Percentiles rank a stretch among this genome's conserved stretches.
Conservation (phyloP, 1,284 basidiomycete genomes). For the Uromyces viciae-fabae region DNA sequence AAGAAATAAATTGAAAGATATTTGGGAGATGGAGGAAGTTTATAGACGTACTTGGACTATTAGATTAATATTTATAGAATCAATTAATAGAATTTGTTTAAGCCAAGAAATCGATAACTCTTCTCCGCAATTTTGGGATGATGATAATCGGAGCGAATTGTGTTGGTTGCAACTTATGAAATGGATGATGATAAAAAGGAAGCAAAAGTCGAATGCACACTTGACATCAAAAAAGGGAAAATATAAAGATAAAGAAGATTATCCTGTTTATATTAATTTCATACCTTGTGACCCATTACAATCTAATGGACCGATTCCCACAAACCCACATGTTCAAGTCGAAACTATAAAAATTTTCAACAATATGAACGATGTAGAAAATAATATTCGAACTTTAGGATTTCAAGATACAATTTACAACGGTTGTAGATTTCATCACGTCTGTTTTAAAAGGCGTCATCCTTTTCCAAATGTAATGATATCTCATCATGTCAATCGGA, state of each 20-base stretch:
- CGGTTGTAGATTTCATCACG: constrained; percentile 10
- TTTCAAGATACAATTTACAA: constrained; percentile 30
- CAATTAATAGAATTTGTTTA: constrained; percentile 2
- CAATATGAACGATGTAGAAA: too few relatives aligned
- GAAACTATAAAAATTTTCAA: not conserved
- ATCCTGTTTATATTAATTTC: constrained; percentile 23
- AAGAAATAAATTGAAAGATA: not conserved
- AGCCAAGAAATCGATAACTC: not conserved
- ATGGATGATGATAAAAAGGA: not conserved
- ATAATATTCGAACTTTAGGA: constrained; percentile 11
- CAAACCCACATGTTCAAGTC: not conserved
- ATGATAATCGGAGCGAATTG: constrained; percentile 23
- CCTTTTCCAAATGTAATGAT: constrained; percentile 30
- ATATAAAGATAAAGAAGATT: constrained; percentile 8
- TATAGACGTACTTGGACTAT: constrained; percentile 25
- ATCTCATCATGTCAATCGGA: not conserved
- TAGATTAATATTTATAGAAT: constrained; percentile 19
- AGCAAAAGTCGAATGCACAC: not conserved
- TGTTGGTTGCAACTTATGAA: constrained; percentile 11
- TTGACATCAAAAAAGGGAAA: not conserved
- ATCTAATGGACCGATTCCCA: not conserved
- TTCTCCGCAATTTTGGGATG: constrained; percentile 14
- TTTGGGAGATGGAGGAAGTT: not conserved
- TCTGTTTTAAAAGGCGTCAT: constrained; percentile 19
- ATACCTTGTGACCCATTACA: constrained; percentile 30